These are phyloP conservation scores for Cardiospermum halicacabum DNA, from an alignment of 345 rosid species.

Conservation along the genomic window DNA sequence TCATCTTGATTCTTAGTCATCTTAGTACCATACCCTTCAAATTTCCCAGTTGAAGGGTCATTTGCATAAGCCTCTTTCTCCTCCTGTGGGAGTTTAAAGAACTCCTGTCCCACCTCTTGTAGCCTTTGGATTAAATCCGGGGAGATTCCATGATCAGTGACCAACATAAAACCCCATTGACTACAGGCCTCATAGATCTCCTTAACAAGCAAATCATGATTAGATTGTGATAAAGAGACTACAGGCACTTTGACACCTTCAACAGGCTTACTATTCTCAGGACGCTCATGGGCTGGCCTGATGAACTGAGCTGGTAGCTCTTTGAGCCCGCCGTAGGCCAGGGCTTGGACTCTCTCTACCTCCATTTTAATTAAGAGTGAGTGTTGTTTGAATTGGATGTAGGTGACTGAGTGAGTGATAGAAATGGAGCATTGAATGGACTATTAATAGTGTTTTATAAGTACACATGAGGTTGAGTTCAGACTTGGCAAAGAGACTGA, in stretches of 20 bases:
- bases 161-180: slow-evolving; percentile 39
- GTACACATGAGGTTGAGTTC: too few relatives aligned
- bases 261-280: slow-evolving; percentile 35
- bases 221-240: slow-evolving; percentile 28
- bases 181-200: slow-evolving; percentile 26
- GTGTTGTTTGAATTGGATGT: too few relatives aligned
- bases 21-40: slow-evolving; percentile 54
- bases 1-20: slow-evolving; percentile 40
- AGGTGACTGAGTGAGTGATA: too few relatives aligned
- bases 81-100: slow-evolving; percentile 39
- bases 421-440: too few relatives aligned
- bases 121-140: slow-evolving; percentile 26
- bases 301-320: slow-evolving; percentile 39
- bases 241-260: slow-evolving; percentile 39
- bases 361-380: slow-evolving; percentile 20
- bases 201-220: slow-evolving; percentile 13
- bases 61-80: slow-evolving; percentile 43
- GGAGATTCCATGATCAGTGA: slow-evolving; percentile 38
- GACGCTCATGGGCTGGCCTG: slow-evolving; percentile 38
- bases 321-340: slow-evolving; percentile 17
- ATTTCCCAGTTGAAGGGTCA: slow-evolving; percentile 29
- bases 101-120: slow-evolving; percentile 37
- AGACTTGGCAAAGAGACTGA: too few relatives aligned
- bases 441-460: too few relatives aligned
- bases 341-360: slow-evolving; percentile 35